Base-by-base conservation (phyloP, 2,329 filamentous ascomycete species). In the Aspergillus eucalypticola region DNA sequence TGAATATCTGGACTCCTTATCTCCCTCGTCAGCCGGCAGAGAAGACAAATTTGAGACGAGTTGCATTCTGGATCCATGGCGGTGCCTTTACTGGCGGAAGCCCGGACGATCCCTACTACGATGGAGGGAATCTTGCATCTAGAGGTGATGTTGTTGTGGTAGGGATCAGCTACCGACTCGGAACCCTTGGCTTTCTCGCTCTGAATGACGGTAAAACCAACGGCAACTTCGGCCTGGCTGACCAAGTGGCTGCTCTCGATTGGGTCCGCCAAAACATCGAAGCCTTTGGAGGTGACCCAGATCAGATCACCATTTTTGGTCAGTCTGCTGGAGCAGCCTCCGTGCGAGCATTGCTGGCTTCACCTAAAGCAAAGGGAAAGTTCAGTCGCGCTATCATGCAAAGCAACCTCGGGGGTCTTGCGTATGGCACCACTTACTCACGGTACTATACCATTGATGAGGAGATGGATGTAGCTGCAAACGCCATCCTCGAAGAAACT, bases 81-180 rank as follows among this genome's bases (percentile, higher is more conserved):
- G 85, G 85, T 23, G 85, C 82, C 5, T 86, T 86, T 61, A 82
- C 79, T 0, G 75, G 78, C 7, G 84, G 85, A 1, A 76, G 68
- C 56, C 77, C 71, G 2, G 67, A 72, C 6, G 71, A 74, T 52
- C 64, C 72, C 8, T 71, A 69, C 1, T 68, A 69, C 8, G 85
- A 88, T 61, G 83, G 84, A 19, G 82, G 82, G 2, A 84, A 85
- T 62, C 73, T 87, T 3, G 85, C 82, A 0, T 85, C 83, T 2
- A 79, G 84, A 52, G 84, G 84, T 21, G 85, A 87, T 61, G 79
- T 87, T 17, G 83, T 88, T 0, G 79, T 86, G 3, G 85, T 88
- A 4, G 73, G 74, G 7, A 83, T 87, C 74, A 87, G 88, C 73
- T 88, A 88, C 70, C 82, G 86, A 8, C 73, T 87, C 3, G 79